Conservation (phyloP, 345 rosid genomes). For the Gossypium longicalyx region DNA sequence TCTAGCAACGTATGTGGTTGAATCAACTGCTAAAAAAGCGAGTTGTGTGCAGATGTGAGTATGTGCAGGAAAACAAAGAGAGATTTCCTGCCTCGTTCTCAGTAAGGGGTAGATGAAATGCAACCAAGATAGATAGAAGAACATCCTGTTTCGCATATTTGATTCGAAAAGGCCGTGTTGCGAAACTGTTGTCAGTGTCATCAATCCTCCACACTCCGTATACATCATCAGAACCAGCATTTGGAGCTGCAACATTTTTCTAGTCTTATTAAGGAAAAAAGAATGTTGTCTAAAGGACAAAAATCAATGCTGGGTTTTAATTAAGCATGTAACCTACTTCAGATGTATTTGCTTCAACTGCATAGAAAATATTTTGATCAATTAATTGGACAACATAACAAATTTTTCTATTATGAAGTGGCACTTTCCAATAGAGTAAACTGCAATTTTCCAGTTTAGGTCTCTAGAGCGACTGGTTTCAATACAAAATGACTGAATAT, state of each 20-base stretch:
- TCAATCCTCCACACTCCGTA: conserved; percentile 81
- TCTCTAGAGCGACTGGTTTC: neutral
- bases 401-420: neutral
- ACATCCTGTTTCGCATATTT: conserved; percentile 92
- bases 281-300: neutral
- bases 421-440: neutral
- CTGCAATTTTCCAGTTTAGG: neutral
- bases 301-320: neutral
- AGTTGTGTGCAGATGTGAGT: neutral
- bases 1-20: neutral
- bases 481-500: neutral
- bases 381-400: neutral
- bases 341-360: neutral
- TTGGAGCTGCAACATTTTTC: conserved; percentile 45
- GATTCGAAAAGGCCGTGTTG: conserved; percentile 81
- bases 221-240: conserved; percentile 47
- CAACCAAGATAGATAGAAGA: conserved; percentile 67
- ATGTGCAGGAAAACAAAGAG: neutral
- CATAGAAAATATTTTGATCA: neutral
- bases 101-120: conserved; percentile 58
- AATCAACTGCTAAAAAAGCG: neutral
- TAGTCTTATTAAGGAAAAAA: neutral
- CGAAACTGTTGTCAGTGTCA: conserved; percentile 78
- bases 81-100: conserved; percentile 44
- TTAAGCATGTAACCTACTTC: neutral